Evolutionary conservation across 441 rosid species (phyloP).

Genomic region (Euphorbia schlechtendalii): DNA sequence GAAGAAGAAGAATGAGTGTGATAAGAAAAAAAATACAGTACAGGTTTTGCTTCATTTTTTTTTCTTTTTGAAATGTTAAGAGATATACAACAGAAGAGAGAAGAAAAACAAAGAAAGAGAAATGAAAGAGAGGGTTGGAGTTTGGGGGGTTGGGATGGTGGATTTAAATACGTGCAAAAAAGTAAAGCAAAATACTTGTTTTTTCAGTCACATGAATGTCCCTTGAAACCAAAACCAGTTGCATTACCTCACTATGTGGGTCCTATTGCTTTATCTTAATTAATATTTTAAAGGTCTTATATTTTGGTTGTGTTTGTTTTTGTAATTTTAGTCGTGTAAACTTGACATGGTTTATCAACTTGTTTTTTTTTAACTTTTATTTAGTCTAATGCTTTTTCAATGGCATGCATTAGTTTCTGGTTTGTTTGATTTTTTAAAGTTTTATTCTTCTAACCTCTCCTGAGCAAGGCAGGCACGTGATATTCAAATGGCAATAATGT

Average conservation of each 20-base stretch:
- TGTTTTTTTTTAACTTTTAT: too few species aligned
- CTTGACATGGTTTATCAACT: too few species aligned
- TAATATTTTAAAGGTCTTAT: too few species aligned
- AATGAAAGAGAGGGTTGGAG: not conserved
- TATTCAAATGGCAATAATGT: too few species aligned
- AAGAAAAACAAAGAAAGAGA: not conserved
- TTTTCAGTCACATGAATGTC: slow-evolving; percentile 15
- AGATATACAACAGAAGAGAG: not conserved
- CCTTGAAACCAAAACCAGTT: not conserved
- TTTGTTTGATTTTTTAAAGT: too few species aligned
- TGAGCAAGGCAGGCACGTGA: too few species aligned
- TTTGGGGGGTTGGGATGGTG: not conserved
- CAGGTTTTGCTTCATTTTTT: slow-evolving; percentile 46
- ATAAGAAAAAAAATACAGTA: slow-evolving; percentile 28
- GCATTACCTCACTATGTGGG: slow-evolving; percentile 19
- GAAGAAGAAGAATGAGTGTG: slow-evolving; percentile 29
- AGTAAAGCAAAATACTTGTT: not conserved
- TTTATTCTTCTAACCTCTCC: too few species aligned
- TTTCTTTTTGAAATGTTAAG: not conserved
- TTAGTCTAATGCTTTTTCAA: too few species aligned
- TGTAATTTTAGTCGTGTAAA: too few species aligned
- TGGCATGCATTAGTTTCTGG: too few species aligned
- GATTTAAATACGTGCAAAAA: slow-evolving; percentile 33
- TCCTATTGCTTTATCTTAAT: too few species aligned
- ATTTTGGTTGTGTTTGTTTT: too few species aligned